Evolutionary conservation across 192 early-diverging fungal genomes (phyloP).

Genomic region (Rhizophagus clarus): DNA sequence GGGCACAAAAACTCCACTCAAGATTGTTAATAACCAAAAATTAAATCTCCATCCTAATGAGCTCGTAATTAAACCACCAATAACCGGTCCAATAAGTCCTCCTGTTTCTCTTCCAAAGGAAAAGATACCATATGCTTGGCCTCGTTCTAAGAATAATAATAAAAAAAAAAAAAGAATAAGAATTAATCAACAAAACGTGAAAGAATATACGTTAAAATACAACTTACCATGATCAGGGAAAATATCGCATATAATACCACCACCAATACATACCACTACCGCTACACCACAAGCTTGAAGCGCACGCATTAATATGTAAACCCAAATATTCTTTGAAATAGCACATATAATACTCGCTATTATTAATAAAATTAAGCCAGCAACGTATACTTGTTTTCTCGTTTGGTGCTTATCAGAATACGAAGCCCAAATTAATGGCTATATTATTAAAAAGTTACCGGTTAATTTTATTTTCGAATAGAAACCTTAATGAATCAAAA

Average conservation of each 20-base stretch:
- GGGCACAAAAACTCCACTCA: background rate
- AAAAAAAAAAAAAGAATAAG: background rate
- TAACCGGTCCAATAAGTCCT: conserved; percentile 41
- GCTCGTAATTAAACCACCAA: conserved; percentile 23
- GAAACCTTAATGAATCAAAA: background rate
- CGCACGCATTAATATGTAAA: conserved; percentile 40
- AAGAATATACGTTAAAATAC: background rate
- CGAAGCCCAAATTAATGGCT: conserved; percentile 44
- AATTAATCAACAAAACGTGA: too few species aligned
- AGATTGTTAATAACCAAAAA: conserved; percentile 43
- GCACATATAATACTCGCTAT: conserved; percentile 38
- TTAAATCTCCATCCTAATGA: conserved; percentile 29
- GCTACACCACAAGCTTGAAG: conserved; percentile 41
- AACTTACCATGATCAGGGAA: conserved; percentile 9
- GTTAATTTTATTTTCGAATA: background rate
- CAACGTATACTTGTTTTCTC: conserved; percentile 40
- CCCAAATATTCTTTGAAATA: conserved; percentile 37
- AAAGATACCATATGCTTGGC: conserved; percentile 40
- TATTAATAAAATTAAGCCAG: conserved; percentile 39
- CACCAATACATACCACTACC: conserved; percentile 39
- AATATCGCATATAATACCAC: conserved; percentile 39
- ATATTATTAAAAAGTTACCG: background rate
- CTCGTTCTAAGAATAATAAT: conserved; percentile 31
- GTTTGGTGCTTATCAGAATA: conserved; percentile 38
- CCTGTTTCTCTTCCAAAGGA: conserved; percentile 32